Evolutionary conservation across 768 basidiomycete genomes (phyloP).

Genomic region (Filobasidium floriforme): DNA sequence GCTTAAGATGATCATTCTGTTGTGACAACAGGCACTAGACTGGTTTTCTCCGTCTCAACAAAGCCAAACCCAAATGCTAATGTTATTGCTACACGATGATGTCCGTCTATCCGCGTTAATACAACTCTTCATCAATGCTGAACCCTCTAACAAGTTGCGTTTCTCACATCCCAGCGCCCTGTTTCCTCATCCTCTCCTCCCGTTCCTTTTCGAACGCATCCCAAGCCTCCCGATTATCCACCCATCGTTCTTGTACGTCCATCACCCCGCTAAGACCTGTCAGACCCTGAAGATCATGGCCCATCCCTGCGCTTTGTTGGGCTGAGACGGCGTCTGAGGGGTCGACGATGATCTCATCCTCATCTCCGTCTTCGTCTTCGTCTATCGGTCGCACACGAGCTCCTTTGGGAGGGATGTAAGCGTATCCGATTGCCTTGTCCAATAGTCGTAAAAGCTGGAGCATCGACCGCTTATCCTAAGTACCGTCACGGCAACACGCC

Average conservation of each 20-base stretch:
- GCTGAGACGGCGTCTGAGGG: constrained; percentile 45
- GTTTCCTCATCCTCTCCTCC: constrained; percentile 59
- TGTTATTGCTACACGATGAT: too few species aligned
- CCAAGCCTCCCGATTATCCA: constrained; percentile 73
- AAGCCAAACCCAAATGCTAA: too few species aligned
- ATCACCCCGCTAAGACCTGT: constrained; percentile 49
- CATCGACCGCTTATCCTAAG: constrained; percentile 90
- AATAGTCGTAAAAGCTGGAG: constrained; percentile 71
- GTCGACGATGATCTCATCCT: background rate
- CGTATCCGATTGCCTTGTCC: constrained; percentile 86
- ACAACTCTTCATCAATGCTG: too few species aligned
- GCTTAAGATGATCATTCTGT: too few species aligned
- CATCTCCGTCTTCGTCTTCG: background rate
- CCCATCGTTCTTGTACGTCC: constrained; percentile 88
- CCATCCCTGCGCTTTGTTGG: constrained; percentile 12
- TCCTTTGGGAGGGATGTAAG: constrained; percentile 56
- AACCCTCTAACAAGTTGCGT: too few species aligned
- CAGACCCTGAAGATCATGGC: constrained; percentile 44
- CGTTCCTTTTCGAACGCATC: constrained; percentile 70
- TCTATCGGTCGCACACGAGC: constrained; percentile 25
- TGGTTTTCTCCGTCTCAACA: too few species aligned
- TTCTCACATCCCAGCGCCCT: background rate
- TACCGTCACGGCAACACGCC: background rate
- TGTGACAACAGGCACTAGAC: too few species aligned
- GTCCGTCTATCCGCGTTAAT: too few species aligned